Percentiles rank a stretch among this genome's conserved stretches.
Conservation (phyloP, 2,329 filamentous ascomycete species). For the Sporothrix sp. region DNA sequence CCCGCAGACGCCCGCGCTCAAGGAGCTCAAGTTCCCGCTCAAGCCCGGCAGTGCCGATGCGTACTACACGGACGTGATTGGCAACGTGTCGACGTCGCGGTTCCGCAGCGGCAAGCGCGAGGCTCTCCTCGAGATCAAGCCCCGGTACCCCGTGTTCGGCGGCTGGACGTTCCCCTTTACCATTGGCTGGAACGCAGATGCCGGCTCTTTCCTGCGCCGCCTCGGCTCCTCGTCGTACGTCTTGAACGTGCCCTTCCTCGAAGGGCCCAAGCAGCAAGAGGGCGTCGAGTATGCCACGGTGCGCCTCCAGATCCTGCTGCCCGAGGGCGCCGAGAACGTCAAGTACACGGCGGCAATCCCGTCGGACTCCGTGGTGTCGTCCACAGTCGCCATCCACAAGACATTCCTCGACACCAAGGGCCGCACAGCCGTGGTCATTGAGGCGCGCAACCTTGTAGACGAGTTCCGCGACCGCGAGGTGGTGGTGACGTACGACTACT, state of each 20-base stretch:
- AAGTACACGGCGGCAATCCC: constrained; percentile 68
- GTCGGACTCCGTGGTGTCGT: constrained; percentile 46
- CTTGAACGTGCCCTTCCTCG: constrained; percentile 83
- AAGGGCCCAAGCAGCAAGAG: constrained; percentile 79
- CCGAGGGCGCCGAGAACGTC: constrained; percentile 81
- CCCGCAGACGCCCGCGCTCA: constrained; percentile 67
- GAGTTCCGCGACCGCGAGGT: constrained; percentile 78
- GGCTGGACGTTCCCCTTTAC: constrained; percentile 98
- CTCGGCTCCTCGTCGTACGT: constrained; percentile 65
- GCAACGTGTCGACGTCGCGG: constrained; percentile 88
- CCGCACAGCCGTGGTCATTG: constrained; percentile 70
- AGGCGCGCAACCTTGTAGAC: constrained; percentile 79
- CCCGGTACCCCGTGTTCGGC: constrained; percentile 91
- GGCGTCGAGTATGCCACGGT: constrained; percentile 79
- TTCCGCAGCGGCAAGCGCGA: constrained; percentile 72
- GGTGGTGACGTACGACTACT: constrained; percentile 80
- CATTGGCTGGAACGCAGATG: constrained; percentile 87
- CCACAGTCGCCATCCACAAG: constrained; percentile 55
- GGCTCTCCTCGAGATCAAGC: constrained; percentile 80
- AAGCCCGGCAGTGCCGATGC: constrained; percentile 70
- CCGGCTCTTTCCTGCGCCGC: constrained; percentile 65
- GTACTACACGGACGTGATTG: constrained; percentile 94
- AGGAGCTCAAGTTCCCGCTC: constrained; percentile 72
- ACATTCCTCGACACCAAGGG: constrained; percentile 93
- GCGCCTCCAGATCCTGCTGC: constrained; percentile 72